phyloP scores from a whole-genome alignment of 2,329 filamentous ascomycete genomes.

The Colletotrichum sp. region DNA sequence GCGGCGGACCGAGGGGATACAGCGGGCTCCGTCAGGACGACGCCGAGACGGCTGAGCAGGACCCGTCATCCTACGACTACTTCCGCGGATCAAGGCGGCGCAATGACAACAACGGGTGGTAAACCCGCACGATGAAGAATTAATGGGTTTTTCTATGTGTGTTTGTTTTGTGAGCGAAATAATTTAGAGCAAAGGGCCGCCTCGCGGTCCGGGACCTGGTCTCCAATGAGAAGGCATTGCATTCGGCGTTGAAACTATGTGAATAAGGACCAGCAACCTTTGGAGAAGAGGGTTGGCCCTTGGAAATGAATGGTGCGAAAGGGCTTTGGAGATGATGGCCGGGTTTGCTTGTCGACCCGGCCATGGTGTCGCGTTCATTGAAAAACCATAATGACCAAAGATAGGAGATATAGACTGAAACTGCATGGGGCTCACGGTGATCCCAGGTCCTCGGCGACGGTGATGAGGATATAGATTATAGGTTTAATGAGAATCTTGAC shows the following conservation, averaged over 20 bases:
- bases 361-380: not conserved
- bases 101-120: conserved; percentile 47
- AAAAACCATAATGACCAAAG: conserved; percentile 17
- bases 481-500: conserved; percentile 11
- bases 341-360: not conserved
- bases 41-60: conserved; percentile 35
- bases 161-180: conserved; percentile 5
- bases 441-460: not conserved
- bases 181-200: not conserved
- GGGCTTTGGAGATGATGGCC: not conserved
- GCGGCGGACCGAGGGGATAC: conserved; percentile 64
- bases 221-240: conserved; percentile 6
- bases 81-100: conserved; percentile 47
- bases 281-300: not conserved
- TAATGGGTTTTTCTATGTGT: not conserved
- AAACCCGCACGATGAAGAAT: conserved; percentile 4
- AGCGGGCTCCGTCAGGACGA: conserved; percentile 62
- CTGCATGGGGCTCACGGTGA: not conserved
- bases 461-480: not conserved
- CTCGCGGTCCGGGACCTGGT: not conserved
- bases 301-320: not conserved
- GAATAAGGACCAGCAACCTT: not conserved
- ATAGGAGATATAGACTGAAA: conserved; percentile 20
- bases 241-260: conserved; percentile 9
- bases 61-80: conserved; percentile 61